Conservation (phyloP, 2,329 filamentous ascomycete species). For the Aspergillus sp. region DNA sequence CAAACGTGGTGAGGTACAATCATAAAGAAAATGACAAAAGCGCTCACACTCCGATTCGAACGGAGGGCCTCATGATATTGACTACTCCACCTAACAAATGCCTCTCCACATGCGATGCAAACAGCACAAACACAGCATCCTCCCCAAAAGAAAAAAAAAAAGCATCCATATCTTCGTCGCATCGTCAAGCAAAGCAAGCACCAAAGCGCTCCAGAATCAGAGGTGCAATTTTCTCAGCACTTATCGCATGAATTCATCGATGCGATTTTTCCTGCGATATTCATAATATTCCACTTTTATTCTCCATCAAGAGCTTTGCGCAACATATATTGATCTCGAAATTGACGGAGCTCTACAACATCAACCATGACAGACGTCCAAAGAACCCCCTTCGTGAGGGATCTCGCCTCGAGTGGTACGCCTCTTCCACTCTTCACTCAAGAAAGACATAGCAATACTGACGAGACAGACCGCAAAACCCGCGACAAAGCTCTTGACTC, state of each 20-base stretch:
- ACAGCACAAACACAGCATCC: slow-evolving; percentile 10
- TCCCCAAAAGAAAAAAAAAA: slow-evolving; percentile 12
- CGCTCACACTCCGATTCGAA: too few species aligned
- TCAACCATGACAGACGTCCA: slow-evolving; percentile 33
- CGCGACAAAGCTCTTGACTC: slow-evolving; percentile 71
- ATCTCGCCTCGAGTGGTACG: slow-evolving; percentile 74
- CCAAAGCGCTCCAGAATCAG: not conserved
- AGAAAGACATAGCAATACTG: slow-evolving; percentile 3
- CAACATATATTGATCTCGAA: not conserved
- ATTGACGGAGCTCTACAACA: not conserved
- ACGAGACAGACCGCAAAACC: slow-evolving; percentile 61
- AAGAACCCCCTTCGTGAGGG: slow-evolving; percentile 66
- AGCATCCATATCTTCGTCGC: not conserved
- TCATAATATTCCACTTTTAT: not conserved
- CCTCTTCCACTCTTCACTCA: slow-evolving; percentile 4
- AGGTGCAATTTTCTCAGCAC: not conserved
- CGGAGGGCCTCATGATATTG: too few species aligned
- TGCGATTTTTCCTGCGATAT: not conserved
- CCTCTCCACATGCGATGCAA: not conserved
- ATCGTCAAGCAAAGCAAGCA: not conserved
- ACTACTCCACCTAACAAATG: too few species aligned
- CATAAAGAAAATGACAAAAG: too few species aligned
- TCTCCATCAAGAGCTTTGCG: not conserved
- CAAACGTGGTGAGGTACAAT: too few species aligned
- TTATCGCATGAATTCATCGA: not conserved